Conservation (phyloP, 139 green algal species). For the Chlamydomonas eustigma region DNA sequence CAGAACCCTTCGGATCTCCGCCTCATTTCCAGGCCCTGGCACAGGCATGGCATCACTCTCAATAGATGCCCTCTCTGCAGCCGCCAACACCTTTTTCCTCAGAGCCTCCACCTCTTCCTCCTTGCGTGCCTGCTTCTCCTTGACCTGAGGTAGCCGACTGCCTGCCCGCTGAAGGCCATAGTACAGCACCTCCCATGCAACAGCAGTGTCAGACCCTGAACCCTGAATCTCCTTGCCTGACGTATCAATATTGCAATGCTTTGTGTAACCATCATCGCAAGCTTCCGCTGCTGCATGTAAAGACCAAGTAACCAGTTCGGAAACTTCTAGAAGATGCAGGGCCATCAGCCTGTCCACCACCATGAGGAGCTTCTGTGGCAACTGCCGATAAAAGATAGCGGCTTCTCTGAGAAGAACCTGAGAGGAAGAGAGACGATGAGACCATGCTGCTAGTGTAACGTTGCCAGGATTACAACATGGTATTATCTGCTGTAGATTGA, state of each 20-base stretch:
- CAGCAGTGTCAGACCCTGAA: not conserved
- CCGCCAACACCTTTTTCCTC: not conserved
- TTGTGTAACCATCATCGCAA: not conserved
- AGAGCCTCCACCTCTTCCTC: not conserved
- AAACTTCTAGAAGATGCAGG: conserved; percentile 41
- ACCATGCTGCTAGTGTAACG: too few species aligned
- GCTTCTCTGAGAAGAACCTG: conserved; percentile 22
- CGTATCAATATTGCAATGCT: too few species aligned
- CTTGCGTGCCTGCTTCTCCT: not conserved
- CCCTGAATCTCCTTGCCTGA: not conserved
- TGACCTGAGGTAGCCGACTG: not conserved
- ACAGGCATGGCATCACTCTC: not conserved
- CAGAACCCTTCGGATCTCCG: not conserved
- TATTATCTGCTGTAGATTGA: too few species aligned
- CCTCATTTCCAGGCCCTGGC: not conserved
- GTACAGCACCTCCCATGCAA: conserved; percentile 34
- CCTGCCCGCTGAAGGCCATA: conserved; percentile 20
- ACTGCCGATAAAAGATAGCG: conserved; percentile 15
- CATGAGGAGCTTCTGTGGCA: conserved; percentile 46
- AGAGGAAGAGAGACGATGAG: too few species aligned
- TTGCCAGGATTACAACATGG: too few species aligned
- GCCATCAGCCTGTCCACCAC: conserved; percentile 62
- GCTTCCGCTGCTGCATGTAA: not conserved
- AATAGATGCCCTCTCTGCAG: not conserved
- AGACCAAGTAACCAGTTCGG: conserved; percentile 21